These are phyloP conservation scores for Psilocybe cyanescens DNA, from an alignment of 768 basidiomycete genomes.

Conservation along the genomic window DNA sequence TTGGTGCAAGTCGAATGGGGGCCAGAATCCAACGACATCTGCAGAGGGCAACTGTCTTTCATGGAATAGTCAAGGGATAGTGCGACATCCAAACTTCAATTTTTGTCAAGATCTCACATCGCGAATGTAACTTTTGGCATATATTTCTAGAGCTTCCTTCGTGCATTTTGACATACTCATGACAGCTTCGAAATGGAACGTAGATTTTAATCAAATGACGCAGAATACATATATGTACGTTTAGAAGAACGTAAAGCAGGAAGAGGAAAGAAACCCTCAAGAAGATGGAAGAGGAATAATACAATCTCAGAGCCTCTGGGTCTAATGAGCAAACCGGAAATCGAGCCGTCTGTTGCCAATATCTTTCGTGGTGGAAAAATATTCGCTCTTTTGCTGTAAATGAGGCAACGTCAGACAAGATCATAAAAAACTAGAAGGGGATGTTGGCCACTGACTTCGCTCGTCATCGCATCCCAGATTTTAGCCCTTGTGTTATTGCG, in stretches of 20 bases:
- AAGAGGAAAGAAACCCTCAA: neutral
- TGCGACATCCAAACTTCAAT: no score
- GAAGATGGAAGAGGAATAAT: neutral
- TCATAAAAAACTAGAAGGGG: neutral
- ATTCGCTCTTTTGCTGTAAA: constrained; percentile 54
- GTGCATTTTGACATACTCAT: no score
- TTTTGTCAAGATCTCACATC: no score
- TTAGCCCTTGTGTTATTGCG: constrained; percentile 56
- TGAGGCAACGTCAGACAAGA: neutral
- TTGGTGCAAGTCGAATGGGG: no score
- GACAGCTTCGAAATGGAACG: neutral
- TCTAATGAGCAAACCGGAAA: constrained; percentile 63
- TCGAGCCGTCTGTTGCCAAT: constrained; percentile 64
- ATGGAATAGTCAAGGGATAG: no score
- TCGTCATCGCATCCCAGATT: constrained; percentile 62
- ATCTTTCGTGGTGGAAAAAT: constrained; percentile 61
- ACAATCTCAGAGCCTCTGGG: neutral
- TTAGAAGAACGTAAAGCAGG: neutral
- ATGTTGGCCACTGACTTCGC: constrained; percentile 36
- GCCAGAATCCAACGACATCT: no score
- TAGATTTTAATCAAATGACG: neutral
- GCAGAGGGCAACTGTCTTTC: no score
- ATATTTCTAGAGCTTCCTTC: no score
- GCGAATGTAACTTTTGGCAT: no score
- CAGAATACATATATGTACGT: neutral